Base-by-base conservation (phyloP, 768 basidiomycete species). In the Rhizopogon salebrosus region DNA sequence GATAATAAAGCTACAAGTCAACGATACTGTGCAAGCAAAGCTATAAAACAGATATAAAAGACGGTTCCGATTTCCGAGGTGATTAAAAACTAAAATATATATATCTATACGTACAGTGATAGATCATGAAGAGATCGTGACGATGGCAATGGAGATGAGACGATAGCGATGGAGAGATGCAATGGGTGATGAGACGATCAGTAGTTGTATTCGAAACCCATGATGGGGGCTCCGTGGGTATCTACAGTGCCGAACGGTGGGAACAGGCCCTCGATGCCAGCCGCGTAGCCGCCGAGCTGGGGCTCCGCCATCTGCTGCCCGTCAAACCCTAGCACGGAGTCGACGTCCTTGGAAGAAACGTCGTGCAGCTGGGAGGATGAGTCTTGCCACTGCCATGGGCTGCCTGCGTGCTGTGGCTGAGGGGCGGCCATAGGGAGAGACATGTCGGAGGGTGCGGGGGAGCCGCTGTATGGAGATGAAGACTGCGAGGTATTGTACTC, bases 381-480 rank as follows among this genome's bases (percentile, higher is more conserved):
- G 1, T 64, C 62, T 0, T 51, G 56, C 65, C 65, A 66, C 22
- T 57, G 34, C 4, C 68, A 66, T 3, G 46, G 11, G 6, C 43
- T 2, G 0, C 41, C 49, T 0, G 38, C 51, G 11, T 59, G 59
- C 34, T 67, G 64, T 2, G 63, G 66, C 20, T 57, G 62, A 1
- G 67, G 70, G 16, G 69, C 69, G 16, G 59, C 22, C 18, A 70
- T 24, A 0, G 68, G 68, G 0, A 69, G 55, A 13, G 58, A 48
- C 42, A 58, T 58, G 13, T 72, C 68, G 2, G 69, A 64, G 0
- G 55, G 68, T 0, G 69, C 62, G 0, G 75, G 74, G 0, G 77
- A 78, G 1, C 73, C 72, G 0, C 74, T 71, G 58, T 77, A 78
- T 5, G 68, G 63, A 2, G 77, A 74, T 0, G 77, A 62, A 1